phyloP scores from a whole-genome alignment of 495 filamentous ascomycete species.

The Penicillium roqueforti region DNA sequence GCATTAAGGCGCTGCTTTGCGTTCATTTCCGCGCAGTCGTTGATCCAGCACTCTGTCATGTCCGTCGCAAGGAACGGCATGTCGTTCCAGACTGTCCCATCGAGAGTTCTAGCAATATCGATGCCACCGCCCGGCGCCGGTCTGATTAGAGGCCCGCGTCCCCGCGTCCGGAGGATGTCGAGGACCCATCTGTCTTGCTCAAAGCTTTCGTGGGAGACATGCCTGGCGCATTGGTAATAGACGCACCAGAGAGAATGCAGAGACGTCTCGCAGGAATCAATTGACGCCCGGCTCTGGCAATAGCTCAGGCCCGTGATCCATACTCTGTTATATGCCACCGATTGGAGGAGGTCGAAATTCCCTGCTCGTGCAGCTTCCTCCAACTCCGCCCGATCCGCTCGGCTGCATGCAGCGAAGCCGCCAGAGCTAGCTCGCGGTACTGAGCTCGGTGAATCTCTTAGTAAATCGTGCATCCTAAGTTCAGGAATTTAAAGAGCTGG shows the following conservation, averaged over 20 bases:
- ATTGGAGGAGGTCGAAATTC: not conserved
- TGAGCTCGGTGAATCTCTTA: not conserved
- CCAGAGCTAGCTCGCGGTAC: not conserved
- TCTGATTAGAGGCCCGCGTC: not conserved
- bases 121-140: not conserved
- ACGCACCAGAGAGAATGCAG: not conserved
- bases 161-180: not conserved
- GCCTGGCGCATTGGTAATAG: not conserved
- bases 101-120: not conserved
- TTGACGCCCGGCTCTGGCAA: not conserved
- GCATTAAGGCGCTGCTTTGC: not conserved
- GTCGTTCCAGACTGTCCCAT: not conserved
- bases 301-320: not conserved
- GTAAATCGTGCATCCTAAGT: not conserved
- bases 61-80: not conserved
- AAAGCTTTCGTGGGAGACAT: not conserved
- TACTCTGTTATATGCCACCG: not conserved
- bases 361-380: not conserved
- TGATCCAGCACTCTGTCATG: not conserved
- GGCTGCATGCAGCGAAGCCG: no score
- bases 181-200: not conserved
- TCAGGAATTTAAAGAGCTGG: not conserved
- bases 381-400: not conserved
- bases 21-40: not conserved
- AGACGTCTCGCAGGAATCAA: not conserved